Conservation (phyloP, 2,329 filamentous ascomycete species). For the Pseudogymnoascus sp. region DNA sequence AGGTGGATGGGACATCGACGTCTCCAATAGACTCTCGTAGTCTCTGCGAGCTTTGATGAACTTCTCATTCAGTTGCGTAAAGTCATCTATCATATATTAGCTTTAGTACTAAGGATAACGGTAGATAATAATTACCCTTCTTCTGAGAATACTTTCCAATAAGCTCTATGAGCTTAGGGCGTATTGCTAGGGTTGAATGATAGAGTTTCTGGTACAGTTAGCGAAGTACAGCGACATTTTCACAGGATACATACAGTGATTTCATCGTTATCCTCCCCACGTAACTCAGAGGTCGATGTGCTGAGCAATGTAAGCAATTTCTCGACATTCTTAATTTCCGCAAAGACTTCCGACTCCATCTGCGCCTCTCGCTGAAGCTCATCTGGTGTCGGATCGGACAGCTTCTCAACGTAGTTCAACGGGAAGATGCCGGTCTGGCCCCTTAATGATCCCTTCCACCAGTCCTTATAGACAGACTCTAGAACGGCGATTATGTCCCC, state of each 20-base stretch:
- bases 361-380: conserved; percentile 92
- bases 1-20: conserved; percentile 91
- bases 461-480: conserved; percentile 97
- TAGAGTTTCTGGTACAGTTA: conserved; percentile 59
- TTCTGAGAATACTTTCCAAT: conserved; percentile 99
- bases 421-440: conserved; percentile 97
- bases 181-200: conserved; percentile 86
- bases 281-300: conserved; percentile 70
- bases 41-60: conserved; percentile 98
- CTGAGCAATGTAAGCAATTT: conserved; percentile 83
- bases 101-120: conserved; percentile 9
- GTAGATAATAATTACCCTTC: conserved; percentile 58
- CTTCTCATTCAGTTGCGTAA: conserved; percentile 96
- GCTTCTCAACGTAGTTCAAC: conserved; percentile 96
- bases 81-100: conserved; percentile 64
- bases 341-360: conserved; percentile 80
- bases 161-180: conserved; percentile 92
- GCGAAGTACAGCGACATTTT: conserved; percentile 13
- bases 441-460: conserved; percentile 94
- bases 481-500: conserved; percentile 95
- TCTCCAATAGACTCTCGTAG: conserved; percentile 91
- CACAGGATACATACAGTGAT: conserved; percentile 58
- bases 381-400: conserved; percentile 87
- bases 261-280: conserved; percentile 92
- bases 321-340: conserved; percentile 70